Conservation (phyloP, 2,329 filamentous ascomycete genomes). For the Aureobasidium sp. region DNA sequence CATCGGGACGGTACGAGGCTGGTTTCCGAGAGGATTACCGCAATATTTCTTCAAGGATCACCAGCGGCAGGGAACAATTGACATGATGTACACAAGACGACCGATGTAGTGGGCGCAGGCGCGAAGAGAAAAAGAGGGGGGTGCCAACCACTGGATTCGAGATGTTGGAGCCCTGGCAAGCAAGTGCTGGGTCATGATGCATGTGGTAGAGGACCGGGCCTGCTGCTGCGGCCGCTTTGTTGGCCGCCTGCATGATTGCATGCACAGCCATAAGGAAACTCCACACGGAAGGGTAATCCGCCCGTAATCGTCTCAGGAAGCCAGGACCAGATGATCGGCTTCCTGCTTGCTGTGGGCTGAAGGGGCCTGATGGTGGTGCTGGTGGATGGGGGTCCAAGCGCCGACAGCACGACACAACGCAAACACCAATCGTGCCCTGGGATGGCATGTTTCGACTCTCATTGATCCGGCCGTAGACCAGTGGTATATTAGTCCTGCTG, state of each 20-base stretch:
- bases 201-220: conserved; percentile 2
- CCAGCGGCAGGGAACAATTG: conserved; percentile 6
- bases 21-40: conserved; percentile 8
- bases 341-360: conserved; percentile 11
- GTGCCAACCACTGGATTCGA: conserved; percentile 1
- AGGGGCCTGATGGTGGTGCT: not conserved
- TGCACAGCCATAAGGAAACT: conserved; percentile 1
- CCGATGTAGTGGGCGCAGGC: conserved; percentile 1
- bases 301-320: conserved; percentile 5
- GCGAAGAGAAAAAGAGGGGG: conserved; percentile 1
- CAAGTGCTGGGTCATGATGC: conserved; percentile 3
- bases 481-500: not conserved
- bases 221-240: conserved; percentile 14
- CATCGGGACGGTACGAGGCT: conserved; percentile 13
- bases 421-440: conserved; percentile 9
- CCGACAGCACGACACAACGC: conserved; percentile 8
- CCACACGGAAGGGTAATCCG: conserved; percentile 9
- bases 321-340: conserved; percentile 6
- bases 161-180: not conserved
- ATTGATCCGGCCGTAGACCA: conserved; percentile 10
- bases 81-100: conserved; percentile 3
- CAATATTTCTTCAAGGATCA: conserved; percentile 3
- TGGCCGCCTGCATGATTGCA: conserved; percentile 11
- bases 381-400: not conserved
- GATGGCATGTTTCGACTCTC: not conserved